Conservation (phyloP, 805 yeast genomes). For the Pichia gijzeniarum region DNA sequence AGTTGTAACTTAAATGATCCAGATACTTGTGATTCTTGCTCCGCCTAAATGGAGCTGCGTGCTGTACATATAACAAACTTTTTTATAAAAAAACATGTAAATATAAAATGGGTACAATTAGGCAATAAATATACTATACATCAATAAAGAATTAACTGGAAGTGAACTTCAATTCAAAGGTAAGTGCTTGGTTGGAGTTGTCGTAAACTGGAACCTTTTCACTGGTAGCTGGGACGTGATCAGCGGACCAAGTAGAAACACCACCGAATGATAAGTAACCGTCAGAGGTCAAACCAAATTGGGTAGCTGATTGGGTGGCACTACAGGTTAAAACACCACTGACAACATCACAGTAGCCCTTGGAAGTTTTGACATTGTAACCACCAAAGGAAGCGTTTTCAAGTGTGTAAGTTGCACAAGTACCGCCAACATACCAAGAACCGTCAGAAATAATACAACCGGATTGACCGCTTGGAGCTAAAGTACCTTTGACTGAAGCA, state of each 20-base stretch:
- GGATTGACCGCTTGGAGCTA: constrained; percentile 44
- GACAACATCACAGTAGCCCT: constrained; percentile 63
- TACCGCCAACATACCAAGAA: constrained; percentile 70
- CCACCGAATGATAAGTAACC: constrained; percentile 51
- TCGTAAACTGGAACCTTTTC: neutral
- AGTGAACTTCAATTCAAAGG: neutral
- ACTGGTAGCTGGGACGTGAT: constrained; percentile 30
- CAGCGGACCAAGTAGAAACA: constrained; percentile 52
- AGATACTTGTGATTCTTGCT: constrained; percentile 36
- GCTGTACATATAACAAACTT: constrained; percentile 1
- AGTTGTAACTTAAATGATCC: constrained; percentile 22
- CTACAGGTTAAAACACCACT: constrained; percentile 14
- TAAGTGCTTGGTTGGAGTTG: neutral
- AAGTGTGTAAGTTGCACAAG: constrained; percentile 73
- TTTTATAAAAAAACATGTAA: neutral
- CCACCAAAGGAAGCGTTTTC: constrained; percentile 63
- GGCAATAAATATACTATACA: neutral
- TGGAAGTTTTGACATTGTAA: constrained; percentile 54
- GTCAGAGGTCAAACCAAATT: neutral
- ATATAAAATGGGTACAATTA: neutral
- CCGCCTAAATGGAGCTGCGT: constrained; percentile 22
- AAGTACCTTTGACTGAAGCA: constrained; percentile 33
- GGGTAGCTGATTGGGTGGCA: neutral
- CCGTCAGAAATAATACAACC: constrained; percentile 87
- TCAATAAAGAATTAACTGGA: neutral